phyloP scores from a whole-genome alignment of 163 green algal species.

The Scenedesmus sp. region DNA sequence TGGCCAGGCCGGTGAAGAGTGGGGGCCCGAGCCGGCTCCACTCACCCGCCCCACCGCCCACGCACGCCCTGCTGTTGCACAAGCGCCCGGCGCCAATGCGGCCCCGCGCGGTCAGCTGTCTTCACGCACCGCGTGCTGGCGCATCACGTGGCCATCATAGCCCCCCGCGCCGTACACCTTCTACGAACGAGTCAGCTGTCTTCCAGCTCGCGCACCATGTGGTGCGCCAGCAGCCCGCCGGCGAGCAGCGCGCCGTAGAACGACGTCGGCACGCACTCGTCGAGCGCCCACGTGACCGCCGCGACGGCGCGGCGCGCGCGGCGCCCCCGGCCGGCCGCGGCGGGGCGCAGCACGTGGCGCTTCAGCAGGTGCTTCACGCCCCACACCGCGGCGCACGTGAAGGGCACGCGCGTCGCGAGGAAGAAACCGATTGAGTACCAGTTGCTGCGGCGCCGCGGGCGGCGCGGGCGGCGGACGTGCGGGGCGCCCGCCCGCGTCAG shows the following conservation, averaged over 20 bases:
- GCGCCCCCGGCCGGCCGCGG: not conserved
- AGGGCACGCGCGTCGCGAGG: slow-evolving; percentile 18
- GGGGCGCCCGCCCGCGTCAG: too few species aligned
- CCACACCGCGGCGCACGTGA: slow-evolving; percentile 22
- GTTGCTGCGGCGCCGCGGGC: not conserved
- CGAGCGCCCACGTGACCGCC: slow-evolving; percentile 2
- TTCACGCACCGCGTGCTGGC: too few species aligned
- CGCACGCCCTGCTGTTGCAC: too few species aligned
- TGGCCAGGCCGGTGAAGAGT: too few species aligned
- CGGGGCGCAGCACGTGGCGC: not conserved
- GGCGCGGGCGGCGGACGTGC: too few species aligned
- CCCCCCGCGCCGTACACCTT: too few species aligned
- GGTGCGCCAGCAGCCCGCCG: slow-evolving; percentile 15
- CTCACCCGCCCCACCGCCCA: too few species aligned
- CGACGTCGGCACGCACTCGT: slow-evolving; percentile 4
- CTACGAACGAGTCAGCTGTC: too few species aligned
- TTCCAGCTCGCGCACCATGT: slow-evolving; percentile 27
- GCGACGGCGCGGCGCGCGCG: not conserved
- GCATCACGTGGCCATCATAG: too few species aligned
- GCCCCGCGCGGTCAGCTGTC: too few species aligned
- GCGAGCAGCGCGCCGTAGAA: slow-evolving; percentile 33
- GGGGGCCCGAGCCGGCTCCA: too few species aligned
- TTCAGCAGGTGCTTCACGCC: slow-evolving; percentile 13
- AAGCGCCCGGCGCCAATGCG: too few species aligned
- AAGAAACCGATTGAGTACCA: slow-evolving; percentile 32